Conservation (phyloP, 73 alveolate species). For the Paramecium biaurelia region DNA sequence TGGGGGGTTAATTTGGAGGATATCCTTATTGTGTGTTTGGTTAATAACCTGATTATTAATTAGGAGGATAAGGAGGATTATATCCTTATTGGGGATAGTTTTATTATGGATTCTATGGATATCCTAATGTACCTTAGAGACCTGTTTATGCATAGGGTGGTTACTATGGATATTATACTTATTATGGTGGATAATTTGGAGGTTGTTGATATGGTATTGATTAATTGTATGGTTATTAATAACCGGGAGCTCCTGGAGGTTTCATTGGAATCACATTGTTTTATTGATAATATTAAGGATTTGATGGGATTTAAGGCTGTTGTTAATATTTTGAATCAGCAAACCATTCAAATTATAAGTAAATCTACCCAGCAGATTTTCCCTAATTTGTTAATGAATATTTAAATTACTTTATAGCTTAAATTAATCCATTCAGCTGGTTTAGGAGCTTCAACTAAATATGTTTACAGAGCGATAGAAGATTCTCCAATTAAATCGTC, state of each 20-base stretch:
- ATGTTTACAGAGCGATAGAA: not conserved
- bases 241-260: slow-evolving; percentile 43
- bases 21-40: not conserved
- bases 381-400: not conserved
- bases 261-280: not conserved
- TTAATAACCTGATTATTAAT: not conserved
- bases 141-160: not conserved
- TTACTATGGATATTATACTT: slow-evolving; percentile 14
- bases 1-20: not conserved
- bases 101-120: not conserved
- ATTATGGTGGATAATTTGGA: not conserved
- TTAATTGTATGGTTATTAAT: not conserved
- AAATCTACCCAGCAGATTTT: not conserved
- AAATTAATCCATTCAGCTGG: slow-evolving; percentile 46
- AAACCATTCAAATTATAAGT: not conserved
- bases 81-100: slow-evolving; percentile 22
- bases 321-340: not conserved
- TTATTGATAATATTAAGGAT: not conserved
- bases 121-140: not conserved
- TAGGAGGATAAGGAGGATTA: not conserved
- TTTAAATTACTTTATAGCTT: slow-evolving; percentile 13
- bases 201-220: not conserved
- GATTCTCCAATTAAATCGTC: slow-evolving; percentile 52
- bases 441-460: not conserved
- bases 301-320: not conserved